phyloP scores from a whole-genome alignment of 2,329 filamentous ascomycete genomes.

The Epichloe sp. region DNA sequence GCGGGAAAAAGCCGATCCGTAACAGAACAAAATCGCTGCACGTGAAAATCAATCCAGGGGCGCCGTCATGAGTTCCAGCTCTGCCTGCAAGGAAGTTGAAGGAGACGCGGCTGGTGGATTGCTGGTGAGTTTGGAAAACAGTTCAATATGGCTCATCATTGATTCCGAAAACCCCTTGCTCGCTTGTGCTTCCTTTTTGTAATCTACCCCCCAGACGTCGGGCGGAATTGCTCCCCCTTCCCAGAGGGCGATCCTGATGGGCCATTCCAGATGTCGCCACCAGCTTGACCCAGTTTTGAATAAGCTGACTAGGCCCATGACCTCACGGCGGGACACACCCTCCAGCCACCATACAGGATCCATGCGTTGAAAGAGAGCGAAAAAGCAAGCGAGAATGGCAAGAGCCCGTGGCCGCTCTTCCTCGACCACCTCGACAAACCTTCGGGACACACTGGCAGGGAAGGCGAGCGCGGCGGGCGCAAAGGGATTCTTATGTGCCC shows the following conservation, averaged over 20 bases:
- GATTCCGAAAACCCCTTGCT: slow-evolving; percentile 21
- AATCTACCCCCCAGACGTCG: slow-evolving; percentile 43
- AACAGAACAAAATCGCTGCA: not conserved
- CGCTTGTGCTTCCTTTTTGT: slow-evolving; percentile 27
- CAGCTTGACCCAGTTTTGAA: slow-evolving; percentile 46
- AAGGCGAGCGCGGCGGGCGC: slow-evolving; percentile 47
- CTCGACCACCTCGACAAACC: slow-evolving; percentile 46
- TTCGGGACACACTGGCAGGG: slow-evolving; percentile 49
- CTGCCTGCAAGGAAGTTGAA: slow-evolving; percentile 17
- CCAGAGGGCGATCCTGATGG: slow-evolving; percentile 44
- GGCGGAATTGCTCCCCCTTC: slow-evolving; percentile 39
- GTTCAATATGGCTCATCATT: slow-evolving; percentile 27
- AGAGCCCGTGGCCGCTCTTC: slow-evolving; percentile 47
- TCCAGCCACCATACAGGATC: slow-evolving; percentile 57
- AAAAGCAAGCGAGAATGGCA: slow-evolving; percentile 52
- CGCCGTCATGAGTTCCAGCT: slow-evolving; percentile 18
- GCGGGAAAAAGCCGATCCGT: not conserved
- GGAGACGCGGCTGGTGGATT: slow-evolving; percentile 15
- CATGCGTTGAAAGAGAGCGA: slow-evolving; percentile 49
- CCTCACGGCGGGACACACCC: slow-evolving; percentile 51
- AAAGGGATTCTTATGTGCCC: slow-evolving; percentile 48
- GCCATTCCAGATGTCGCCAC: slow-evolving; percentile 51
- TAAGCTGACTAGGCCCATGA: slow-evolving; percentile 47
- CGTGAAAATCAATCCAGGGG: slow-evolving; percentile 19
- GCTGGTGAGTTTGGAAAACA: slow-evolving; percentile 24